phyloP scores from a whole-genome alignment of 305 asterid genomes.

The Fraxinus baroniana region DNA sequence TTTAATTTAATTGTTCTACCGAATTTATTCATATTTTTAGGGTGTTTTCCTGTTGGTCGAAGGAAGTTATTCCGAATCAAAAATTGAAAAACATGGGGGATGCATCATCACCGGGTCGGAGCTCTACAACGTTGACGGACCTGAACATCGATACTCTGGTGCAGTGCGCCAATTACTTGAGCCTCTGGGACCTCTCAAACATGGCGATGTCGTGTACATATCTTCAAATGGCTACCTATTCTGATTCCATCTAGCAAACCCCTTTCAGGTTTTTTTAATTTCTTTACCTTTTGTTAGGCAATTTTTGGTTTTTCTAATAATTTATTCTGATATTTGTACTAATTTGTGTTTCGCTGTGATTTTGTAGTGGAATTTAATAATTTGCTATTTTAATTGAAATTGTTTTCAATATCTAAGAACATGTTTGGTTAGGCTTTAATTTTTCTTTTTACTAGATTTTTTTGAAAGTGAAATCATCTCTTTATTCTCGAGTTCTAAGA shows the following conservation, averaged over 20 bases:
- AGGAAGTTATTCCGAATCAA: not conserved
- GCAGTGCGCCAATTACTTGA: conserved; percentile 54
- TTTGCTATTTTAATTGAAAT: not conserved
- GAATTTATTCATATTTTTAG: not conserved
- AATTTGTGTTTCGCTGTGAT: not conserved
- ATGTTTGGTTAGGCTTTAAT: not conserved
- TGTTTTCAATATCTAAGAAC: no score
- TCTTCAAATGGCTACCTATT: conserved; percentile 55
- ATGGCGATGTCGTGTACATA: conserved; percentile 63
- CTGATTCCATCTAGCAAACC: conserved; percentile 67
- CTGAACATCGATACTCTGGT: conserved; percentile 54
- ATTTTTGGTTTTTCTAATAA: not conserved
- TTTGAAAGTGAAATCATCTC: no score
- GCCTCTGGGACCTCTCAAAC: conserved; percentile 52
- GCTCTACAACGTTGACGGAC: conserved; percentile 45
- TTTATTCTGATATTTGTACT: not conserved
- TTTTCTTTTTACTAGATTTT: no score
- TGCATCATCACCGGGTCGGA: conserved; percentile 27
- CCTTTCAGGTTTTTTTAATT: conserved; percentile 48
- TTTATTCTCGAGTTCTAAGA: no score
- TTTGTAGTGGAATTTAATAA: not conserved
- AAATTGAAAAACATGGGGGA: conserved; percentile 15
- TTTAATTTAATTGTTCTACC: not conserved
- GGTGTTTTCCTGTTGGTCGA: not conserved
- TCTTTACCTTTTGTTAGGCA: not conserved